phyloP scores from a whole-genome alignment of 169 alveolate species.

The Cryptosporidium sp. region DNA sequence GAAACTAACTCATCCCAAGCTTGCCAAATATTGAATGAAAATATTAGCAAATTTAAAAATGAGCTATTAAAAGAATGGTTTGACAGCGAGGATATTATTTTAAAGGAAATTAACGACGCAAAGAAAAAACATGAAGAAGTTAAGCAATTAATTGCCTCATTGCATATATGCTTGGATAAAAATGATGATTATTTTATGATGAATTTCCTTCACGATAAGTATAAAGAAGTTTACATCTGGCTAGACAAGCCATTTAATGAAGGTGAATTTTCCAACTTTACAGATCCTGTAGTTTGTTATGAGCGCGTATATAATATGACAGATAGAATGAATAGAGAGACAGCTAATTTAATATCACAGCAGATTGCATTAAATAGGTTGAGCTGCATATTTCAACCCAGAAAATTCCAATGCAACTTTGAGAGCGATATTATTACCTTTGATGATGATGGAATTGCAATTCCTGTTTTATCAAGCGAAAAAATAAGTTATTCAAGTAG shows the following conservation, averaged over 20 bases:
- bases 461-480: conserved; percentile 58
- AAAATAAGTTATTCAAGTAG: conserved; percentile 45
- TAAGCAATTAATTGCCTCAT: conserved; percentile 27
- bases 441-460: conserved; percentile 72
- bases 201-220: conserved; percentile 59
- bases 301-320: conserved; percentile 53
- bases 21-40: conserved; percentile 56
- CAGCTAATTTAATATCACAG: conserved; percentile 51
- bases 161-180: conserved; percentile 21
- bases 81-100: conserved; percentile 58
- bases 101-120: conserved; percentile 61
- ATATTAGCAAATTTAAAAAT: conserved; percentile 21
- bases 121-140: conserved; percentile 56
- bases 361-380: conserved; percentile 60
- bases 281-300: conserved; percentile 66
- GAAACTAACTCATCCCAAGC: conserved; percentile 43
- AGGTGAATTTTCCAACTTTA: conserved; percentile 29
- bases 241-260: conserved; percentile 62
- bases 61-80: conserved; percentile 67
- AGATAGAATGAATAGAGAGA: conserved; percentile 56
- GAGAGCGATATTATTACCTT: conserved; percentile 71
- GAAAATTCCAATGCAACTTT: conserved; percentile 73
- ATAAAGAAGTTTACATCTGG: conserved; percentile 62
- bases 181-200: conserved; percentile 65
- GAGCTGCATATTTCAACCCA: conserved; percentile 73